Conservation (phyloP, 2,329 filamentous ascomycete species). For the Sordariomycetes sp. region DNA sequence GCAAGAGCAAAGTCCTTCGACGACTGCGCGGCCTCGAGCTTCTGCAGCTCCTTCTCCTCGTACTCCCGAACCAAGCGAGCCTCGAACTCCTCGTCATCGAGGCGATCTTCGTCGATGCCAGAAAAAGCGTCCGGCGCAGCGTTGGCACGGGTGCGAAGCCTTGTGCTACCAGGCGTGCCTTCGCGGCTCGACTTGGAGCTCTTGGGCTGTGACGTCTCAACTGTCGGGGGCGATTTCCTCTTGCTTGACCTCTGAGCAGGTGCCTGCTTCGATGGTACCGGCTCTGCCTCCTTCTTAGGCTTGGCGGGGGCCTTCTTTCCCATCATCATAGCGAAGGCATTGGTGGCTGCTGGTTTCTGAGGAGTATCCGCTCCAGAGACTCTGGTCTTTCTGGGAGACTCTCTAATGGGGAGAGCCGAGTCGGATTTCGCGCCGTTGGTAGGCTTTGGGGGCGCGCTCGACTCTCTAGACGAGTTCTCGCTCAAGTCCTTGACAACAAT, state of each 20-base stretch:
- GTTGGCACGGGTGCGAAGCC: slow-evolving; percentile 10
- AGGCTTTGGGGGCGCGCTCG: background rate
- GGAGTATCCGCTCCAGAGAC: slow-evolving; percentile 6
- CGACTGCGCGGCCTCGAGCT: slow-evolving; percentile 32
- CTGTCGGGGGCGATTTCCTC: slow-evolving; percentile 12
- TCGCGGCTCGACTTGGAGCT: slow-evolving; percentile 64
- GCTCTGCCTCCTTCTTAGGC: slow-evolving; percentile 2
- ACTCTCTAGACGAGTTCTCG: slow-evolving; percentile 3
- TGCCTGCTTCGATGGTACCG: slow-evolving; percentile 19
- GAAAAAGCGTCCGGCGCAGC: slow-evolving; percentile 34
- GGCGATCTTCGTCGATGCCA: slow-evolving; percentile 41
- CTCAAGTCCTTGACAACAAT: slow-evolving; percentile 60
- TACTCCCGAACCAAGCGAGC: slow-evolving; percentile 59
- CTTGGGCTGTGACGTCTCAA: slow-evolving; percentile 40
- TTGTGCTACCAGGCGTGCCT: slow-evolving; percentile 54
- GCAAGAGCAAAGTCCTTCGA: slow-evolving; percentile 24
- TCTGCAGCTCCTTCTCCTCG: slow-evolving; percentile 38
- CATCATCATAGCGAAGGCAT: slow-evolving; percentile 48
- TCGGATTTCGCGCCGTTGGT: background rate
- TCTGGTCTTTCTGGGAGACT: slow-evolving; percentile 20
- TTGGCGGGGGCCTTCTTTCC: slow-evolving; percentile 12
- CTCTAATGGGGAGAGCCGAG: slow-evolving; percentile 19
- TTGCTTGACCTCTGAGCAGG: slow-evolving; percentile 22
- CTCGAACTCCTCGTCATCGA: slow-evolving; percentile 82
- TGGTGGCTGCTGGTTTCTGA: slow-evolving; percentile 11